phyloP scores from a whole-genome alignment of 768 basidiomycete species.

The Termitomyces titanicus region DNA sequence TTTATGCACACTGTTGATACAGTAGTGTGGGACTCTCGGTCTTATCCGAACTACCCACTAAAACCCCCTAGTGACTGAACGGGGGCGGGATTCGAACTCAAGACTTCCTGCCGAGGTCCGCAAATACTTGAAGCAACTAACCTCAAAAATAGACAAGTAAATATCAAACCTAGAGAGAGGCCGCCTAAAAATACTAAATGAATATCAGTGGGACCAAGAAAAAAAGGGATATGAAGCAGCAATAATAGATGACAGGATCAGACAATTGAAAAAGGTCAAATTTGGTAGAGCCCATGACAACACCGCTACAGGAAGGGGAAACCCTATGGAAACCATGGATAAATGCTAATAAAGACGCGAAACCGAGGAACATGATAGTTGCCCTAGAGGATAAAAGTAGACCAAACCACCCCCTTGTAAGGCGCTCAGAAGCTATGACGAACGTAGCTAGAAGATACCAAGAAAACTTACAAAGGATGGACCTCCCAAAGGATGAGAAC shows the following conservation, averaged over 20 bases:
- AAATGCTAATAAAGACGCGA: not conserved
- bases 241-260: not conserved
- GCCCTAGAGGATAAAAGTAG: not conserved
- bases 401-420: too few relatives aligned
- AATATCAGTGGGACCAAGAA: not conserved
- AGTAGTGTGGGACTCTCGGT: too few relatives aligned
- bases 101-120: not conserved
- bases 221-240: not conserved
- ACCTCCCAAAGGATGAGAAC: too few relatives aligned
- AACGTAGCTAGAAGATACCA: too few relatives aligned
- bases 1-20: too few relatives aligned
- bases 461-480: too few relatives aligned
- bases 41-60: too few relatives aligned
- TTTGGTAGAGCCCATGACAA: too few relatives aligned
- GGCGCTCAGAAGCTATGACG: too few relatives aligned
- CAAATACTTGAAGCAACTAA: not conserved
- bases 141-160: not conserved
- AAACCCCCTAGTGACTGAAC: too few relatives aligned
- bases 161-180: not conserved
- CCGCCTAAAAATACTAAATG: not conserved
- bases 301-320: not conserved
- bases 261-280: too few relatives aligned
- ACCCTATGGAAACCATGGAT: not conserved
- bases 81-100: too few relatives aligned
- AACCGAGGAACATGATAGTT: not conserved